A percentile compares a stretch with the other conserved stretches of the same genome.
Conservation (phyloP, 805 yeast species). For the Schwanniomyces sp. region DNA sequence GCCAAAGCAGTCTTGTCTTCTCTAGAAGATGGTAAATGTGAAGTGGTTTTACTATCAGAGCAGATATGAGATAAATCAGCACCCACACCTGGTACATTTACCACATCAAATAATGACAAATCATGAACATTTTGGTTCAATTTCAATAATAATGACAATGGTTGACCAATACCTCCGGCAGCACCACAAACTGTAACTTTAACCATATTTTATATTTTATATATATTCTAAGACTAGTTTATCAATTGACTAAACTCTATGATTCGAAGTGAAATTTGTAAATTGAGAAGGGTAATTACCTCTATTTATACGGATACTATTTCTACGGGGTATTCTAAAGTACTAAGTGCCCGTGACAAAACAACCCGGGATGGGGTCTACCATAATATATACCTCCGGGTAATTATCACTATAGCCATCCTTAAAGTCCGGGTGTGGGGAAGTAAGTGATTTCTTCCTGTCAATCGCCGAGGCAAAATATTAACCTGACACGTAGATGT, state of each 20-base stretch:
- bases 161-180: conserved; percentile 95
- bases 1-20: conserved; percentile 48
- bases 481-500: not conserved
- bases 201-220: conserved; percentile 27
- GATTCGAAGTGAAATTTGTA: not conserved
- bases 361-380: not conserved
- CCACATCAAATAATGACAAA: conserved; percentile 81
- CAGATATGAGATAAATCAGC: conserved; percentile 85
- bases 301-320: not conserved
- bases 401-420: not conserved
- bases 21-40: conserved; percentile 58
- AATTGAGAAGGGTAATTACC: not conserved
- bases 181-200: conserved; percentile 90
- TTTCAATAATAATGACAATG: conserved; percentile 78
- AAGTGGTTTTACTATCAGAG: conserved; percentile 59
- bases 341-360: not conserved
- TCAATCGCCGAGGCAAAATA: not conserved
- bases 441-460: not conserved
- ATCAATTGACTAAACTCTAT: not conserved
- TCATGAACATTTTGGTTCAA: conserved; percentile 61
- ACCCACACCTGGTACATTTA: conserved; percentile 82
- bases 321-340: not conserved
- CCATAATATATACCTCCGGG: not conserved
- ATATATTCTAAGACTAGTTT: not conserved
- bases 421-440: conserved; percentile 2